A percentile compares a stretch with the other conserved stretches of the same genome.
phyloP scores from a whole-genome alignment of 768 basidiomycete species.

The Amanita rimosa region DNA sequence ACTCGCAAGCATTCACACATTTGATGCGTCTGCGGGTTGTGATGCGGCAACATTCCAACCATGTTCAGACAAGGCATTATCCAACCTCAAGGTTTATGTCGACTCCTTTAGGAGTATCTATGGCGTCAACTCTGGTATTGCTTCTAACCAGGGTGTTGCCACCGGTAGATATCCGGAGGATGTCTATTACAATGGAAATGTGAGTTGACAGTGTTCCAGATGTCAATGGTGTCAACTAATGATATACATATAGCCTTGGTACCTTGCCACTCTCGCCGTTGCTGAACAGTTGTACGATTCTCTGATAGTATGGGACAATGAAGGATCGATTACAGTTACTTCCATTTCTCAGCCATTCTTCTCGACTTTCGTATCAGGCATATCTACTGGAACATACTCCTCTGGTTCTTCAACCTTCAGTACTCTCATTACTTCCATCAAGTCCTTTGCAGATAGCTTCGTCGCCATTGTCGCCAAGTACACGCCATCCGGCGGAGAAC shows the following conservation, averaged over 20 bases:
- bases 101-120: slow-evolving; percentile 63
- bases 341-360: slow-evolving; percentile 60
- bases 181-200: slow-evolving; percentile 59
- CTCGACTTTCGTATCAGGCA: slow-evolving; percentile 37
- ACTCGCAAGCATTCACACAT: slow-evolving; percentile 68
- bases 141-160: slow-evolving; percentile 45
- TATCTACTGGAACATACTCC: slow-evolving; percentile 40
- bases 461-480: slow-evolving; percentile 42
- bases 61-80: slow-evolving; percentile 65
- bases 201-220: slow-evolving; percentile 18
- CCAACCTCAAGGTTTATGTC: slow-evolving; percentile 54
- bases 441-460: slow-evolving; percentile 57
- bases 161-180: slow-evolving; percentile 75
- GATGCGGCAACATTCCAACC: slow-evolving; percentile 69
- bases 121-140: slow-evolving; percentile 46
- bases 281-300: slow-evolving; percentile 72
- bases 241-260: slow-evolving; percentile 47
- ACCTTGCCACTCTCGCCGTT: slow-evolving; percentile 58
- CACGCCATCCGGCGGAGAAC: slow-evolving; percentile 49
- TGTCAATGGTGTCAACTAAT: background rate
- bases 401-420: slow-evolving; percentile 35
- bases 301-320: slow-evolving; percentile 48
- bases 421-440: slow-evolving; percentile 35
- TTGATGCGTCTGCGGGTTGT: slow-evolving; percentile 61
- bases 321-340: slow-evolving; percentile 43